Conservation (phyloP, 176 grass and related monocot genomes). For the Metroxylon sagu region DNA sequence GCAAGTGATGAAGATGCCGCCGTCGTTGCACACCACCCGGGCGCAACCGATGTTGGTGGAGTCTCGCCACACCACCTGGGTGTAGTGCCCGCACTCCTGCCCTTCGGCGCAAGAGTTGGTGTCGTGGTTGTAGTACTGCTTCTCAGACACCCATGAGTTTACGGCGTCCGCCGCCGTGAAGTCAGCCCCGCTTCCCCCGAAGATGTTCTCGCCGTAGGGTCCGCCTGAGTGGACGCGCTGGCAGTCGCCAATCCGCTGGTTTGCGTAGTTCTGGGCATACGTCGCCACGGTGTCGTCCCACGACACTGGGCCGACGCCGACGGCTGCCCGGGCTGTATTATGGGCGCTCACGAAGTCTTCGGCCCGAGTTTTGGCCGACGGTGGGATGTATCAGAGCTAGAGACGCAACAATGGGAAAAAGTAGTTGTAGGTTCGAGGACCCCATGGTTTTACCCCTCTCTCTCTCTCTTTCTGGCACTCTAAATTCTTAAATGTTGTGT, state of each 20-base stretch:
- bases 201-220: conserved; percentile 54
- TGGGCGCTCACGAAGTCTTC: conserved; percentile 38
- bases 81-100: conserved; percentile 37
- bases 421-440: too few species aligned
- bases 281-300: conserved; percentile 29
- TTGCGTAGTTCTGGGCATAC: conserved; percentile 35
- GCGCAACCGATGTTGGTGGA: conserved; percentile 46
- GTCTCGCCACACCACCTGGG: conserved; percentile 51
- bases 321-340: conserved; percentile 23
- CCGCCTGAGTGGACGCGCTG: conserved; percentile 32
- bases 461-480: too few species aligned
- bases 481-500: too few species aligned
- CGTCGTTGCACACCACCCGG: conserved; percentile 10
- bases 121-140: conserved; percentile 37
- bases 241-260: conserved; percentile 26
- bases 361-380: conserved; percentile 25
- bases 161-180: conserved; percentile 31
- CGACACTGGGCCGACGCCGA: conserved; percentile 27
- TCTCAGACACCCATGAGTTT: conserved; percentile 15
- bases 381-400: background rate
- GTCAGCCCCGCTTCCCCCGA: conserved; percentile 8
- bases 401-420: too few species aligned
- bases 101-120: conserved; percentile 29
- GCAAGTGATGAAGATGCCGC: conserved; percentile 43
- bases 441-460: too few species aligned